These are phyloP conservation scores for Erythrobasidium yunnanense DNA, from an alignment of 768 basidiomycete species.

Conservation along the genomic window DNA sequence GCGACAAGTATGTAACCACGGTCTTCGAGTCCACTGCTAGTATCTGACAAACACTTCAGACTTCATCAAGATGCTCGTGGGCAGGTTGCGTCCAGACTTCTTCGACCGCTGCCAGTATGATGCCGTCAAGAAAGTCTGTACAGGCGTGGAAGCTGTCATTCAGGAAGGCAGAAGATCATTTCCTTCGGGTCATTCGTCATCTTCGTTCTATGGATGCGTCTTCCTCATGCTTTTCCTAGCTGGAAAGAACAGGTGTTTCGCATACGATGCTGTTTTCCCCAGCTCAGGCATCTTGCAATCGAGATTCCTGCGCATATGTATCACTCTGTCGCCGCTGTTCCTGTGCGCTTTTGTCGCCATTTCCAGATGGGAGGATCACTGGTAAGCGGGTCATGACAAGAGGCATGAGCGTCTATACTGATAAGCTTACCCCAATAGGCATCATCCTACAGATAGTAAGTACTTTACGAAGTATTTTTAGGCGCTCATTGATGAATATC, in stretches of 20 bases:
- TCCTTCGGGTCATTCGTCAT: slow-evolving; percentile 34
- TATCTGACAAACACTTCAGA: slow-evolving; percentile 25
- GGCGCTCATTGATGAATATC: not conserved
- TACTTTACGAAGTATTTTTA: not conserved
- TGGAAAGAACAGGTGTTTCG: slow-evolving; percentile 35
- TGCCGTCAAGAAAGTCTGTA: slow-evolving; percentile 21
- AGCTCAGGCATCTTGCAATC: slow-evolving; percentile 31
- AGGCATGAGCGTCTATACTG: not conserved
- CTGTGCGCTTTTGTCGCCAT: slow-evolving; percentile 28
- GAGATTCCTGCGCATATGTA: slow-evolving; percentile 29
- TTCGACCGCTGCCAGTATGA: slow-evolving; percentile 34
- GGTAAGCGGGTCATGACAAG: not conserved
- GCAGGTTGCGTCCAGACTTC: slow-evolving; percentile 27
- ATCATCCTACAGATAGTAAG: slow-evolving; percentile 26
- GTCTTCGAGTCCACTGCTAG: not conserved
- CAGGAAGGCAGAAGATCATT: slow-evolving; percentile 32
- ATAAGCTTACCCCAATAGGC: not conserved
- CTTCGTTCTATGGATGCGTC: slow-evolving; percentile 31
- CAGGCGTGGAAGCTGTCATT: slow-evolving; percentile 18
- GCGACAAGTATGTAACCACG: slow-evolving; percentile 4
- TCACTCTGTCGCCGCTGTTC: slow-evolving; percentile 32
- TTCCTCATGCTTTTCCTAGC: slow-evolving; percentile 33
- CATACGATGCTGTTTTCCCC: slow-evolving; percentile 28
- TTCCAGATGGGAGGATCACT: slow-evolving; percentile 33
- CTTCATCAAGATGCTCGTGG: slow-evolving; percentile 32